Conservation (phyloP, 768 basidiomycete genomes). For the Tylopilus balloui region DNA sequence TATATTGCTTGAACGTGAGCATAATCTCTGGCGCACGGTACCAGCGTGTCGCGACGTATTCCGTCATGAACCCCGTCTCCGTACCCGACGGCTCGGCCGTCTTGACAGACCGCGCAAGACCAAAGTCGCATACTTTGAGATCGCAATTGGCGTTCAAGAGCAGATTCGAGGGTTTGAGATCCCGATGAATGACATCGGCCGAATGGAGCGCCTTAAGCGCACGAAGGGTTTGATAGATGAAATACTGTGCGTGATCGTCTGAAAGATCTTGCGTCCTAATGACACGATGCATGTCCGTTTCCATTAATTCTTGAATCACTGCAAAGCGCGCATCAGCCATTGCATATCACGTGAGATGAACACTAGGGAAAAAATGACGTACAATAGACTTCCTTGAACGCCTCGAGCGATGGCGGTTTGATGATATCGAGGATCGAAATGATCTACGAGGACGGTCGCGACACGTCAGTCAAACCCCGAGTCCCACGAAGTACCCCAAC, state of each 20-base stretch:
- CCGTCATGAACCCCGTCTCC: constrained; percentile 89
- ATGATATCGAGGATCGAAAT: constrained; percentile 89
- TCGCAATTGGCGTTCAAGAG: constrained; percentile 98
- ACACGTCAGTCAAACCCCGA: neutral
- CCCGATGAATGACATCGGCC: constrained; percentile 93
- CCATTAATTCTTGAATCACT: constrained; percentile 93
- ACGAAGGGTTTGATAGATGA: constrained; percentile 90
- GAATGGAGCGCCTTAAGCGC: constrained; percentile 96
- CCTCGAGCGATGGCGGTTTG: constrained; percentile 73
- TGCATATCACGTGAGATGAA: neutral
- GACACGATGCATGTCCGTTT: constrained; percentile 95
- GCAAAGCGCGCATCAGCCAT: constrained; percentile 4
- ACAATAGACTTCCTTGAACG: constrained; percentile 84
- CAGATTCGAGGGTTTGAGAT: constrained; percentile 95
- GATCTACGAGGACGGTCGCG: constrained; percentile 45
- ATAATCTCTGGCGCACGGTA: constrained; percentile 99
- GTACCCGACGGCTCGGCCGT: constrained; percentile 82
- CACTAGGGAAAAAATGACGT: constrained; percentile 25
- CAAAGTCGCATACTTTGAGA: constrained; percentile 94
- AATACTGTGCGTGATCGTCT: constrained; percentile 94
- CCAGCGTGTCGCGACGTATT: constrained; percentile 98
- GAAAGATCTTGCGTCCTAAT: constrained; percentile 93
- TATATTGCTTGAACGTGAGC: constrained; percentile 99
- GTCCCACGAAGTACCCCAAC: neutral
- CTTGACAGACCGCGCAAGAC: constrained; percentile 84